These are phyloP conservation scores for Leccinum broughii DNA, from an alignment of 768 basidiomycete genomes.

Conservation along the genomic window DNA sequence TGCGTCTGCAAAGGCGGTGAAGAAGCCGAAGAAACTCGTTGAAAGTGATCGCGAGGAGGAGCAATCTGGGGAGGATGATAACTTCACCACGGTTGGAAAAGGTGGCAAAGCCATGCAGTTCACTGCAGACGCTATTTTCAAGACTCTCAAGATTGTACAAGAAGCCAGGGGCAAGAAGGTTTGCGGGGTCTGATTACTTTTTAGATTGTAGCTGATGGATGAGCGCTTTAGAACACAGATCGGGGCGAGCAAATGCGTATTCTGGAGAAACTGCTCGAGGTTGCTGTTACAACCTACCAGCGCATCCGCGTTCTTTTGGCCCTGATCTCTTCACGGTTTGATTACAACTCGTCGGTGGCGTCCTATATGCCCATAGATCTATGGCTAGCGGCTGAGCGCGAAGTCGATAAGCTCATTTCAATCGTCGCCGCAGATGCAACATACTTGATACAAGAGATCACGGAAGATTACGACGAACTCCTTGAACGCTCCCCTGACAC, in stretches of 20 bases:
- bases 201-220: conserved; percentile 14
- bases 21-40: conserved; percentile 36
- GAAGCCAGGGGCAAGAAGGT: conserved; percentile 98
- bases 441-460: conserved; percentile 85
- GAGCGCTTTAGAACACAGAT: conserved; percentile 79
- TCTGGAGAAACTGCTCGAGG: conserved; percentile 81
- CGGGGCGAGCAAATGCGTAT: conserved; percentile 92
- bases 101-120: conserved; percentile 84
- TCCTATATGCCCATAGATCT: conserved; percentile 91
- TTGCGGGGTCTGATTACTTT: conserved; percentile 11
- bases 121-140: conserved; percentile 86
- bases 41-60: conserved; percentile 46
- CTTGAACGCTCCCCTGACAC: conserved; percentile 75
- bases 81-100: conserved; percentile 89
- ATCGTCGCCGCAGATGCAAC: conserved; percentile 68
- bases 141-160: conserved; percentile 86
- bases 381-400: conserved; percentile 84
- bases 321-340: conserved; percentile 92
- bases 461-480: conserved; percentile 90
- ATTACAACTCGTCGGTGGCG: conserved; percentile 88
- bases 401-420: conserved; percentile 85
- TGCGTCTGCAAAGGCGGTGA: conserved; percentile 36
- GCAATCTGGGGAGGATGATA: conserved; percentile 47
- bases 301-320: conserved; percentile 92
- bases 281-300: conserved; percentile 87